Conservation (phyloP, 495 filamentous ascomycete genomes). For the Hypoxylon lienhwacheense region DNA sequence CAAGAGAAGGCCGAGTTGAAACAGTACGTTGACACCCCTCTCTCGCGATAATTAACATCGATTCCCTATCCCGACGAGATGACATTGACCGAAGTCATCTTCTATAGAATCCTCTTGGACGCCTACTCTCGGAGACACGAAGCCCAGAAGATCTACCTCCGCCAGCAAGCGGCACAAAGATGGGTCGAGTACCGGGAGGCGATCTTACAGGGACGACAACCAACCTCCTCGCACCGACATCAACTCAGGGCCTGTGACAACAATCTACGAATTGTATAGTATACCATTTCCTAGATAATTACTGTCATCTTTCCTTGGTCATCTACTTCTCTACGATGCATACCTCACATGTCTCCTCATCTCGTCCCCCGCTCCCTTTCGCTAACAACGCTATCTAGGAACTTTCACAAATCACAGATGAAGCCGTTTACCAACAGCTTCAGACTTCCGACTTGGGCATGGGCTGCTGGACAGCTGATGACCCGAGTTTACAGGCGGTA, state of each 20-base stretch:
- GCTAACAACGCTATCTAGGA: slow-evolving; percentile 55
- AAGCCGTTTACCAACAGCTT: slow-evolving; percentile 65
- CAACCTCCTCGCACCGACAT: slow-evolving; percentile 58
- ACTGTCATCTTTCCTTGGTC: not conserved
- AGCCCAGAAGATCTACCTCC: slow-evolving; percentile 81
- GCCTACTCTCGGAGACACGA: slow-evolving; percentile 78
- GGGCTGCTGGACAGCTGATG: slow-evolving; percentile 74
- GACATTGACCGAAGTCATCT: slow-evolving; percentile 24
- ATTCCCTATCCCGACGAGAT: not conserved
- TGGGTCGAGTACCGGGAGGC: slow-evolving; percentile 76
- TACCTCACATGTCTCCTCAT: not conserved
- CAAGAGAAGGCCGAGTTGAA: slow-evolving; percentile 72
- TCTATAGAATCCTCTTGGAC: slow-evolving; percentile 71
- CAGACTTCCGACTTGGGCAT: slow-evolving; percentile 63
- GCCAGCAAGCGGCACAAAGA: slow-evolving; percentile 72
- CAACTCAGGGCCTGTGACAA: slow-evolving; percentile 62
- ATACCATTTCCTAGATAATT: not conserved
- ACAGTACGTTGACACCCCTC: slow-evolving; percentile 56
- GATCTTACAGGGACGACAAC: slow-evolving; percentile 65
- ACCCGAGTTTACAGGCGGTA: slow-evolving; percentile 59
- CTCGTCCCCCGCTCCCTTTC: not conserved
- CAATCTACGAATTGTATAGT: slow-evolving; percentile 63
- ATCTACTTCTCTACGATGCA: not conserved
- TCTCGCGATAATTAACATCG: not conserved
- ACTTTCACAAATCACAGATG: slow-evolving; percentile 66